phyloP scores from a whole-genome alignment of 1,284 basidiomycete species.

The Cerrena zonata region DNA sequence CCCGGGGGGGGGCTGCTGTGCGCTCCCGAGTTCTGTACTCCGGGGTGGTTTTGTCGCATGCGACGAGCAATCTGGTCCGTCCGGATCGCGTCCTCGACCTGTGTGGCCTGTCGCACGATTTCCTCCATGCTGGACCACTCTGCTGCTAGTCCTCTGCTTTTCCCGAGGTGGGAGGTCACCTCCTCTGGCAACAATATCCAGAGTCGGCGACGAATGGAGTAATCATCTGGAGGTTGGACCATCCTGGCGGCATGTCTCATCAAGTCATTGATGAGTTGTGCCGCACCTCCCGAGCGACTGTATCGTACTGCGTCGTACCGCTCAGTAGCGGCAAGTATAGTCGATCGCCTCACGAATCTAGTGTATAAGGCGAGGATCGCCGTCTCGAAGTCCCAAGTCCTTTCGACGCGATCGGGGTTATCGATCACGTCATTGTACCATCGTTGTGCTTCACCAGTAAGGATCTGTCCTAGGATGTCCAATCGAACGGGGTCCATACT shows the following conservation, averaged over 20 bases:
- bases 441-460: background rate
- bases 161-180: background rate
- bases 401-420: background rate
- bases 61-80: background rate
- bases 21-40: background rate
- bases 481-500: background rate
- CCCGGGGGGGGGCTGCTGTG: background rate
- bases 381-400: background rate
- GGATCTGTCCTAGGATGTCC: background rate
- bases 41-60: background rate
- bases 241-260: background rate
- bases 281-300: background rate
- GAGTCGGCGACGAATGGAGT: background rate
- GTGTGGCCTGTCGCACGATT: background rate
- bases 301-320: background rate
- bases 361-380: background rate
- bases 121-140: background rate
- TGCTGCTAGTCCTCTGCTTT: background rate
- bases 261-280: background rate
- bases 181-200: background rate
- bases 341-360: background rate
- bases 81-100: background rate
- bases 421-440: background rate
- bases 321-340: background rate
- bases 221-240: background rate